Evolutionary conservation across 495 filamentous ascomycete genomes (phyloP).

Genomic region (Hyaloscypha hepaticicola): DNA sequence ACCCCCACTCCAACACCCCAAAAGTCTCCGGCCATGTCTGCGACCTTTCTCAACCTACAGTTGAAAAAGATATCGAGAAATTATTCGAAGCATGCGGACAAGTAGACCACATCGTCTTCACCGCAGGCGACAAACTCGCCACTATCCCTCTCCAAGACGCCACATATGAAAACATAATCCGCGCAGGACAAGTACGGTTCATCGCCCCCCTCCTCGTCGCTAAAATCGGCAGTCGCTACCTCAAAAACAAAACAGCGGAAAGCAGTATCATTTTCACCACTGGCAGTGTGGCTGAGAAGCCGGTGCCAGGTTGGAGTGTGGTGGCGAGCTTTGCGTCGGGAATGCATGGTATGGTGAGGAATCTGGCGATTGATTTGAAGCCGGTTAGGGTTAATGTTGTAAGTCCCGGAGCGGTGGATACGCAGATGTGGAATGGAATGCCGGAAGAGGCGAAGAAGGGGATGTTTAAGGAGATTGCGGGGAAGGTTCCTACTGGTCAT

Average conservation of each 20-base stretch:
- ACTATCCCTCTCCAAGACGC: constrained; percentile 39
- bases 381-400: constrained; percentile 63
- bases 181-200: constrained; percentile 49
- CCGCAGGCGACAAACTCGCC: constrained; percentile 51
- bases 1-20: constrained; percentile 34
- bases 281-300: constrained; percentile 47
- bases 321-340: constrained; percentile 40
- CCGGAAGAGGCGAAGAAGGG: constrained; percentile 31
- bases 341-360: constrained; percentile 44
- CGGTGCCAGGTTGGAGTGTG: constrained; percentile 47
- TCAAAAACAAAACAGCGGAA: constrained; percentile 35
- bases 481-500: constrained; percentile 41
- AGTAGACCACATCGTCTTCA: constrained; percentile 63
- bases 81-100: constrained; percentile 45
- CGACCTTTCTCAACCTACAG: constrained; percentile 47
- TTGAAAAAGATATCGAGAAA: constrained; percentile 46
- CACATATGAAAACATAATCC: constrained; percentile 39
- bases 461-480: constrained; percentile 32
- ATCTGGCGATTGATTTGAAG: constrained; percentile 55
- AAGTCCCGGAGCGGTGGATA: constrained; percentile 54
- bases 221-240: constrained; percentile 48
- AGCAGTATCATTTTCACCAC: constrained; percentile 57
- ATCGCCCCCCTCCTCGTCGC: constrained; percentile 51
- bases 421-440: constrained; percentile 44
- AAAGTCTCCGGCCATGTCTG: constrained; percentile 41